Evolutionary conservation across 495 filamentous ascomycete genomes (phyloP), one percentile per base, ranked within the genome.

Genomic region (Lophiostoma macrostomum): DNA sequence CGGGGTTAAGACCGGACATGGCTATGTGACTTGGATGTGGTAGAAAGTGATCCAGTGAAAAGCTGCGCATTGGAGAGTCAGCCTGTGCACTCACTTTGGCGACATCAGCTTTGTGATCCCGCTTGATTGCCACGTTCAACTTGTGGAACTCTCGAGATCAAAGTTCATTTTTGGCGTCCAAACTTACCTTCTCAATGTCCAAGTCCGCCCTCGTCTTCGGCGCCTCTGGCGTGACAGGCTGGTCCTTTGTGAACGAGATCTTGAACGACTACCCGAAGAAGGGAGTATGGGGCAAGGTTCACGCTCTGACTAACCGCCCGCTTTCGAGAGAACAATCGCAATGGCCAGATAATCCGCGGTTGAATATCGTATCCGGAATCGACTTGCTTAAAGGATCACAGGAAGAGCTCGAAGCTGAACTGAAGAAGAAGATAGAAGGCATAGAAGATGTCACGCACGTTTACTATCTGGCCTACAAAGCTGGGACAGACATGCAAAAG

Each of bases 391-490:
- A 65, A 36, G 64, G 57, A 4, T 50, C 44, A 12, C 65, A 70
- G 36, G 57, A 70, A 14, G 64, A 67, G n/a, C 48, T 69, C 11
- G 66, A 67, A 42, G 19, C 24, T 3, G 27, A 30, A 19, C 40
- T 69, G 29, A 61, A 58, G 31, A 22, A 56, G 14, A 59, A 67
- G 22, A 57, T 70, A 30, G 35, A 62, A 22, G 54, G 50, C 11
- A 48, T 69, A 19, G 60, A 67, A 31, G 58, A 63, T 22, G 64
- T 71, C 11, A 71, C 69, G 20, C 69, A 73, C 61, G 66, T 71
- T 4, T 70, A 68, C 53, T 71, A 67, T 45, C 32, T 69, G 16
- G 66, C 66, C 28, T 70, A 70, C 55, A 70, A 70, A 36, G 64
- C 60, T 0, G 42, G 28, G 31, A 58, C 43, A 25, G 67, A 71